phyloP scores from a whole-genome alignment of 768 basidiomycete species.

The Russula olivacea region DNA sequence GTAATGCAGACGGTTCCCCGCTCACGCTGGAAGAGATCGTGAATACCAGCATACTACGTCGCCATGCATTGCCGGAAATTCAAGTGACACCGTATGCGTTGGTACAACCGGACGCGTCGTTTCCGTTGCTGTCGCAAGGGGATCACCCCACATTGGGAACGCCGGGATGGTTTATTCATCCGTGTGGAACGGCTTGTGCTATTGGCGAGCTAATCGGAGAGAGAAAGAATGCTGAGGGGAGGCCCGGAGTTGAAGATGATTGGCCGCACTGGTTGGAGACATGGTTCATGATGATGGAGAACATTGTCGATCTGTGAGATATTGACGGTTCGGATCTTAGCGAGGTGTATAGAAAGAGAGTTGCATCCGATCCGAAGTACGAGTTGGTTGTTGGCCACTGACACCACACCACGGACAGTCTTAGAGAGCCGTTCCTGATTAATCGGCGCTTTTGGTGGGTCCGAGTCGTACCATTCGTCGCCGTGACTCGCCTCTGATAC shows the following conservation, averaged over 20 bases:
- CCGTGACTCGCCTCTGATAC: slow-evolving; percentile 15
- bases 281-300: slow-evolving; percentile 75
- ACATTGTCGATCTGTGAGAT: slow-evolving; percentile 49
- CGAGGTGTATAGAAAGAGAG: neutral
- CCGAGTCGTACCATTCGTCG: slow-evolving; percentile 20
- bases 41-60: slow-evolving; percentile 54
- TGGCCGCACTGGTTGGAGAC: slow-evolving; percentile 52
- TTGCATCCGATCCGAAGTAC: neutral
- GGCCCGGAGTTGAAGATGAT: slow-evolving; percentile 27
- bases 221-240: slow-evolving; percentile 32
- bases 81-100: slow-evolving; percentile 51
- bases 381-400: neutral
- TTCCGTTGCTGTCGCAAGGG: slow-evolving; percentile 79
- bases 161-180: slow-evolving; percentile 83
- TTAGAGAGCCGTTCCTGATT: neutral
- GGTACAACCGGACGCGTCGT: slow-evolving; percentile 44
- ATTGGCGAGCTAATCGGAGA: slow-evolving; percentile 66
- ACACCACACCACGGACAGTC: neutral
- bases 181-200: slow-evolving; percentile 66
- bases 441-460: slow-evolving; percentile 19
- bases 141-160: slow-evolving; percentile 76
- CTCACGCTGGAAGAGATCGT: slow-evolving; percentile 52
- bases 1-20: slow-evolving; percentile 54
- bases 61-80: slow-evolving; percentile 38
- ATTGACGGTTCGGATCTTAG: slow-evolving; percentile 2